Evolutionary conservation across 352 stramenopile species (phyloP), one percentile per base, ranked within the genome.

Genomic region (Globisporangium viniferum): DNA sequence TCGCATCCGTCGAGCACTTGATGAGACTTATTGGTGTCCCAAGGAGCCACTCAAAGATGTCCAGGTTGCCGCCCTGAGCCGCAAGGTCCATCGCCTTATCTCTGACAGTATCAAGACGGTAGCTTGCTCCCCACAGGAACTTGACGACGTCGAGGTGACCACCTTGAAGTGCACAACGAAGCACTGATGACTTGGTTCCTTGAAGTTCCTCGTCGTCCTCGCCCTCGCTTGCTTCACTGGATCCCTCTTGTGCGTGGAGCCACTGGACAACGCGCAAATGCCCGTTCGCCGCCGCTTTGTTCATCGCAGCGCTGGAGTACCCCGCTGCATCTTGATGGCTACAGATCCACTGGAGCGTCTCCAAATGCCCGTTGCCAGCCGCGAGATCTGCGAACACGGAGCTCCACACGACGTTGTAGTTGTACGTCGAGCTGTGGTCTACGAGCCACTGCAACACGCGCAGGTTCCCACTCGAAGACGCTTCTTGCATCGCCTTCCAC

Each of bases 221-320:
- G 8, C n/a, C 53, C 20, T 35, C 53, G 24, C 24, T 58, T 49
- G 15, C 41, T n/a, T 49, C 15, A 49, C 6, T 22, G 24, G 20
- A 9, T 27, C 15, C 2, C 18, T 39, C 10, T 20, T 49, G n/a
- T 18, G 51, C 35, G 22, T 62, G 33, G 0, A 66, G 33, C 61
- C 61, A 66, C 49, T 59, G 48, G 7, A 66, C 46, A 22, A 59
- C 31, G 3, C 6, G 27, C 31, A 67, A 53, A 24, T 67, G 61
- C 0, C 61, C 48, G 9, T 54, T 51, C 5, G 14, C n/a, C 10
- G 49, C 33, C 41, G 33, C 61, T 27, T 44, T 35, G 2, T 3
- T 9, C 36, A 53, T 53, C 22, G 59, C 24, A 15, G 36, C 36
- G 14, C 35, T 36, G 12, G 58, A 56, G 12, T n/a, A 41, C 5